Evolutionary conservation across 2,329 filamentous ascomycete genomes (phyloP), one percentile per base, ranked within the genome.

Genomic region (Immersiporthe knoxdaviesiana): DNA sequence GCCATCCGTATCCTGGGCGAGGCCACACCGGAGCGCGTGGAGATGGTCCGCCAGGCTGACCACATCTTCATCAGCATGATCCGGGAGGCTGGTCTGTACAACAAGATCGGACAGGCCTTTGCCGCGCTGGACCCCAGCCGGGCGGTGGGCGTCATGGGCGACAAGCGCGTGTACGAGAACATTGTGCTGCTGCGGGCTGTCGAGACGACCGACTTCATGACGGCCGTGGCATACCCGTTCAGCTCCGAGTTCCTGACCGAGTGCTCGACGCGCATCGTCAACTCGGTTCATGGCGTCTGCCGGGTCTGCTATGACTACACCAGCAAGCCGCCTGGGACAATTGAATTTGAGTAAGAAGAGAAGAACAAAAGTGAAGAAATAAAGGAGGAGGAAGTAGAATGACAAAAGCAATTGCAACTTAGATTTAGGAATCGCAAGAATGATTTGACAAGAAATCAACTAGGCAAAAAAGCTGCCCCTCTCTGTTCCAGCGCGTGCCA

Each of bases 1-100:
- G 93, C 87, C 18, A 92, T 96, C 73, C 87, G 92, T 66, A 91
- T 97, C 70, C 83, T 97, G 0, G 94, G 94, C 47, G 94, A 97
- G 74, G 90, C 97, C 18, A 97, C 92, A 1, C 85, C 84, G 2
- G 91, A 94, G 77, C 88, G 91, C 56, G 91, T 97, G 21, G 88
- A 88, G 67, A 96, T 97, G 72, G 92, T 89, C 2, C 83, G 92
- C n/a, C 84, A 91, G 77, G 92, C 92, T 1, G 92, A 94, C 75
- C 77, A 88, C 76, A 94, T 95, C 76, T 94, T 92, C 81, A 93
- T 94, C 74, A 84, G 85, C 72, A 89, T 90, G 85, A 94, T 95
- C 80, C 84, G 83, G 75, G 86, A 87, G 68, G 90, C 90, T 0
- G 92, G 91, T 14, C 79, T 94, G 30, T 95, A 95, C 78, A 80